Base-by-base conservation (phyloP, 768 basidiomycete species). In the Kwoniella sp. region DNA sequence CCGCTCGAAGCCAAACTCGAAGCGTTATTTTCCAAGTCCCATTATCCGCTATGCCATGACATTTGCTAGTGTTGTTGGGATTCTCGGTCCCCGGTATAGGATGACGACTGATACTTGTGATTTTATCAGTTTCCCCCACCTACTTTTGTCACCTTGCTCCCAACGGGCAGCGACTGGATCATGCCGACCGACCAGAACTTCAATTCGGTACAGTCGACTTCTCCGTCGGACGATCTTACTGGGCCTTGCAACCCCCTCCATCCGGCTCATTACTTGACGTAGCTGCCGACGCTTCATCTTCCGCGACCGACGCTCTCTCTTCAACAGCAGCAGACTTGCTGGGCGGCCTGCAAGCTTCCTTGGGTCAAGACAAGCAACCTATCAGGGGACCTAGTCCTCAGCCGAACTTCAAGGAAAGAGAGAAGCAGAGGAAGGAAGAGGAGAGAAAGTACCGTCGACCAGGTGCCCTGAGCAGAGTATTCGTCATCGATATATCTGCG, bases 161-260 rank as follows among this genome's bases (percentile, higher is more conserved):
- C 26, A 89, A 87, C 70, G 83, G 88, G 44, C 84, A 88, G 72
- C 85, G 93, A 29, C 80, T 91, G 49, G 94, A 97, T 78, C 88
- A 92, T 68, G 80, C 85, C 26, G 83, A 90, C 60, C 86, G 92
- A 8, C 90, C 89, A 19, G 96, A 99, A 79, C 82, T 99, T 26
- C 88, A 86, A 69, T 88, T 88, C 77, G 96, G 96, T 1, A 97
- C 93, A 0, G 85, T 96, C 54, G 96, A 98, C 79, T 94, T 96
- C 68, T 82, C 83, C 3, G 94, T 94, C 10, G 84, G 88, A 0
- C 82, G 87, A 65, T 86, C 88, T 50, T 99, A 99, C 74, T 93
- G 91, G 90, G 90, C 92, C 1, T 68, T 72, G 33, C 80, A 82
- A 60, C 71, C 80, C 27, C 66, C 74, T 7, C 68, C 68, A 10